phyloP scores from a whole-genome alignment of 495 filamentous ascomycete genomes.

The Penicillium manginii region DNA sequence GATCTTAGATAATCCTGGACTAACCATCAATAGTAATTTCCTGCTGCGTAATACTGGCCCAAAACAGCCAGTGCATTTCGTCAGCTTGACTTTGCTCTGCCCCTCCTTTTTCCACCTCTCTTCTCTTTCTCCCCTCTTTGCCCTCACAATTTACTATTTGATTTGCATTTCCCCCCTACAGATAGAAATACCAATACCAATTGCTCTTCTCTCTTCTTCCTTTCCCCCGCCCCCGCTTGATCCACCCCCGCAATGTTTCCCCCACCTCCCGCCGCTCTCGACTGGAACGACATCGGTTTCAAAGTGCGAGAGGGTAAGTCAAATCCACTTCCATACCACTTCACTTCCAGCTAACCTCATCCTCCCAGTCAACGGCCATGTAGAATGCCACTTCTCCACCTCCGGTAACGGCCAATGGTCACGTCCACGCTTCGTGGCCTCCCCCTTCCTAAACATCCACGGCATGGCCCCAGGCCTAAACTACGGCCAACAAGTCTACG shows the following conservation, averaged over 20 bases:
- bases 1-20: no score
- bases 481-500: conserved; percentile 93
- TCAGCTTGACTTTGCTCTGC: background rate
- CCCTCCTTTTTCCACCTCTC: background rate
- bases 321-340: background rate
- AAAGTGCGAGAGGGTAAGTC: conserved; percentile 78
- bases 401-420: conserved; percentile 65
- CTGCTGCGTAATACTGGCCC: background rate
- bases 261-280: conserved; percentile 72
- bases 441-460: conserved; percentile 81
- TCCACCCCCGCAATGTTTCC: conserved; percentile 59
- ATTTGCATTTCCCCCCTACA: no score
- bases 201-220: background rate
- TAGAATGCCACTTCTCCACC: conserved; percentile 38
- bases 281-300: conserved; percentile 93
- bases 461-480: conserved; percentile 90
- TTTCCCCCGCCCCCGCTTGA: background rate
- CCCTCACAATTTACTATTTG: no score
- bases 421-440: conserved; percentile 68
- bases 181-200: no score
- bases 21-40: no score
- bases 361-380: conserved; percentile 34
- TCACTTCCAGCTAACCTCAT: background rate
- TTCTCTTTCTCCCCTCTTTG: background rate
- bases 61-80: background rate